phyloP scores from a whole-genome alignment of 106 monocot species.

The Cymbidium sinense region DNA sequence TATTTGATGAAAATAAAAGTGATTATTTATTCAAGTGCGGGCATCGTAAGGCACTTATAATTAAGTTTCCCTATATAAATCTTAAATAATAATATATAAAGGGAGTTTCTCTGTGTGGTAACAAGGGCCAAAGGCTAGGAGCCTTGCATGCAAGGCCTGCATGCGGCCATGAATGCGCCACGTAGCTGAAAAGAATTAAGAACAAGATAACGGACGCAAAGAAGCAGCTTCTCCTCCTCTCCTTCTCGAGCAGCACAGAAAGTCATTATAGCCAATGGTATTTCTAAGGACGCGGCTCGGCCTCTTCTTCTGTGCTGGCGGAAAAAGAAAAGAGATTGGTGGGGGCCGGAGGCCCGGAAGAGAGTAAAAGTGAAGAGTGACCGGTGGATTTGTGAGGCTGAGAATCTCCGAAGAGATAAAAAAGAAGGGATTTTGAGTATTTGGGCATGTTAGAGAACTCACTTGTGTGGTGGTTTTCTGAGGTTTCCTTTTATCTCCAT shows the following conservation, averaged over 20 bases:
- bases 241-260: background rate
- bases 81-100: too few relatives aligned
- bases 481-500: background rate
- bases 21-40: too few relatives aligned
- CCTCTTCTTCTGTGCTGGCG: background rate
- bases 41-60: too few relatives aligned
- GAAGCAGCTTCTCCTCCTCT: background rate
- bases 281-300: background rate
- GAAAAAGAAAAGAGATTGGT: background rate
- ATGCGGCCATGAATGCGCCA: background rate
- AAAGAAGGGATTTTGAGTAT: background rate
- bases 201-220: background rate
- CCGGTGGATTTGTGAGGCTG: background rate
- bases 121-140: background rate
- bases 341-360: background rate
- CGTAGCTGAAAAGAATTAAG: background rate
- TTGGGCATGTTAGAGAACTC: background rate
- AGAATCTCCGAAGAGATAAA: background rate
- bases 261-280: too few relatives aligned
- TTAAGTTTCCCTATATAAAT: too few relatives aligned
- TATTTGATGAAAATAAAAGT: too few relatives aligned
- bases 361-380: background rate
- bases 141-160: background rate
- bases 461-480: constrained; percentile 11
- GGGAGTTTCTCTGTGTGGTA: background rate